phyloP scores from a whole-genome alignment of 768 basidiomycete species.

The Calocera viscosa region DNA sequence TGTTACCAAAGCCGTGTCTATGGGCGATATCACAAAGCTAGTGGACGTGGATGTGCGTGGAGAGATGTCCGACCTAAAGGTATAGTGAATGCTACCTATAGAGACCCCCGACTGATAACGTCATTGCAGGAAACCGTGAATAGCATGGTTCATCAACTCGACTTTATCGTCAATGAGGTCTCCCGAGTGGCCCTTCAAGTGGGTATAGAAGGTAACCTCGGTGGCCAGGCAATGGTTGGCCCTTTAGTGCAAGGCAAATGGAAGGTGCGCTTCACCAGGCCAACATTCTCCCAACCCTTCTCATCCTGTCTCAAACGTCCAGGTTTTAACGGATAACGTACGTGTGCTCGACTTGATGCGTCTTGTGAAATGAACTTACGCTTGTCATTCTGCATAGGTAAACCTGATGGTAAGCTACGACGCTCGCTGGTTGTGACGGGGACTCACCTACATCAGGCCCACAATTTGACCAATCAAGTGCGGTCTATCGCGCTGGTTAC shows the following conservation, averaged over 20 bases:
- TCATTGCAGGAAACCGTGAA: constrained; percentile 79
- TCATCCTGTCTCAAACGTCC: constrained; percentile 27
- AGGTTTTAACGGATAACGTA: constrained; percentile 13
- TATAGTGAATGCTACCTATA: constrained; percentile 25
- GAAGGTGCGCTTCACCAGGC: constrained; percentile 39
- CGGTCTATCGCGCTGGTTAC: constrained; percentile 31
- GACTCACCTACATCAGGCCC: constrained; percentile 11
- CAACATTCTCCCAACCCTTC: constrained; percentile 28
- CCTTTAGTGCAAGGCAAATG: constrained; percentile 92
- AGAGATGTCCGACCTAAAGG: constrained; percentile 67
- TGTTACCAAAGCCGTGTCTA: constrained; percentile 32
- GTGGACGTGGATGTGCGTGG: constrained; percentile 86
- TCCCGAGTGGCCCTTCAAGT: constrained; percentile 86
- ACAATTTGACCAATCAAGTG: constrained; percentile 33
- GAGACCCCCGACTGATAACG: constrained; percentile 19
- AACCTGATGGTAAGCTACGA: constrained; percentile 27
- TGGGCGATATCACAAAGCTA: constrained; percentile 66
- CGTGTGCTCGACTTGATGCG: neutral
- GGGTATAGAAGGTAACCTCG: constrained; percentile 83
- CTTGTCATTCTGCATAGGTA: constrained; percentile 19
- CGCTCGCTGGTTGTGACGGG: neutral
- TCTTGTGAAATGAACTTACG: constrained; percentile 18
- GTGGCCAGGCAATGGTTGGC: constrained; percentile 81
- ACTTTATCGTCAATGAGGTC: constrained; percentile 36
- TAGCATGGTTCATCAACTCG: constrained; percentile 41